Conservation (phyloP, 1,139 yeast species). For the Nadsonia starkeyi-henricii region DNA sequence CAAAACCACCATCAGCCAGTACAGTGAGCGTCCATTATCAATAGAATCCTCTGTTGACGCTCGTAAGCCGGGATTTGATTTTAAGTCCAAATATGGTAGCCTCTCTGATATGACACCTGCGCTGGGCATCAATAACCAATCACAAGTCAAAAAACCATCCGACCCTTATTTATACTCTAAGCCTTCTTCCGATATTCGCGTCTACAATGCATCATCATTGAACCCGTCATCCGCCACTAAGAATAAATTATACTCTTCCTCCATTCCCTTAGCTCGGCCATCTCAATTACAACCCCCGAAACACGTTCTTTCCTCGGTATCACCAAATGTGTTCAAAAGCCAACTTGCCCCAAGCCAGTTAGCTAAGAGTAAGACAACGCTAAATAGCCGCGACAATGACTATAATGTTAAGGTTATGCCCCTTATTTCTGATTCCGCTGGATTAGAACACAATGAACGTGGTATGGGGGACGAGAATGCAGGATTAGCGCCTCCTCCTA, state of each 20-base stretch:
- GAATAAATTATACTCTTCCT: background rate
- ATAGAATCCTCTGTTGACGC: background rate
- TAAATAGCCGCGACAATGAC: too few relatives aligned
- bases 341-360: background rate
- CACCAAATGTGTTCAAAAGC: background rate
- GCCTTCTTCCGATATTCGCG: background rate
- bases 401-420: too few relatives aligned
- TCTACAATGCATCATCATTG: background rate
- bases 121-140: background rate
- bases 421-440: too few relatives aligned
- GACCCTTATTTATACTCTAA: background rate
- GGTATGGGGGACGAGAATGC: background rate
- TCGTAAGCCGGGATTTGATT: background rate
- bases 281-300: background rate
- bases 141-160: background rate
- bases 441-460: too few relatives aligned
- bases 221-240: background rate
- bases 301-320: background rate
- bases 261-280: background rate
- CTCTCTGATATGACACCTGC: background rate
- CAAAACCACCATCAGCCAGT: too few relatives aligned
- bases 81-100: background rate
- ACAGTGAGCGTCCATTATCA: too few relatives aligned
- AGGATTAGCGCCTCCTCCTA: background rate
- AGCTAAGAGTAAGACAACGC: too few relatives aligned